phyloP scores from a whole-genome alignment of 106 monocot species.

The Apostasia ramifera region DNA sequence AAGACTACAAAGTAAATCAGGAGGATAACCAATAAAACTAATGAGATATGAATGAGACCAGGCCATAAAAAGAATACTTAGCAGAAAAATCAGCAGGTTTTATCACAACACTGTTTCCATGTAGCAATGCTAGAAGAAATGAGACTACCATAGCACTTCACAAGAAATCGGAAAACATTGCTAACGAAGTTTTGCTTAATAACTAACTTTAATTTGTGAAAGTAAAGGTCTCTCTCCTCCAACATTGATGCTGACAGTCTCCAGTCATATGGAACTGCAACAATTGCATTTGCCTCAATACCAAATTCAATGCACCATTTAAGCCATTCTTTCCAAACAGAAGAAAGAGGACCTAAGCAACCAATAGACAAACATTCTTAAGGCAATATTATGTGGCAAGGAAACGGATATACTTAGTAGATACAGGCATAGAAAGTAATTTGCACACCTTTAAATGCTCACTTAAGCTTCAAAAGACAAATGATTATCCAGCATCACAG shows the following conservation, averaged over 20 bases:
- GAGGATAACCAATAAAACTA: too few relatives aligned
- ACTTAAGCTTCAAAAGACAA: too few relatives aligned
- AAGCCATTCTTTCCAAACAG: constrained; percentile 99
- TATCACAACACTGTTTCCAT: constrained; percentile 5
- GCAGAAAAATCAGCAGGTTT: not conserved
- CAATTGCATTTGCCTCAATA: constrained; percentile 94
- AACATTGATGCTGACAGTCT: constrained; percentile 85
- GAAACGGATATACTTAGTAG: too few relatives aligned
- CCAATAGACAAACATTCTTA: constrained; percentile 2
- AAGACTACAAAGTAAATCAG: too few relatives aligned
- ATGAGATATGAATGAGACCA: not conserved
- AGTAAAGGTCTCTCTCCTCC: constrained; percentile 95
- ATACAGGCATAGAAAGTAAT: too few relatives aligned
- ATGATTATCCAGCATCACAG: too few relatives aligned
- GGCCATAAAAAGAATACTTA: not conserved
- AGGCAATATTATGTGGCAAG: too few relatives aligned
- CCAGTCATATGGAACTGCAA: constrained; percentile 97
- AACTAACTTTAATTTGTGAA: constrained; percentile 91
- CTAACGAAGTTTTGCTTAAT: constrained; percentile 3
- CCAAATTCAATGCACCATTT: constrained; percentile 99
- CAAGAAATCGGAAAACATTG: not conserved
- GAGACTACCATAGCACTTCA: not conserved
- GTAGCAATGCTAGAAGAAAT: not conserved
- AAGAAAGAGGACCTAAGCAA: constrained; percentile 88
- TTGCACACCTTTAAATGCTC: too few relatives aligned